Evolutionary conservation across 176 grass and related monocot genomes (phyloP).

Genomic region (Saccharum officinarum): DNA sequence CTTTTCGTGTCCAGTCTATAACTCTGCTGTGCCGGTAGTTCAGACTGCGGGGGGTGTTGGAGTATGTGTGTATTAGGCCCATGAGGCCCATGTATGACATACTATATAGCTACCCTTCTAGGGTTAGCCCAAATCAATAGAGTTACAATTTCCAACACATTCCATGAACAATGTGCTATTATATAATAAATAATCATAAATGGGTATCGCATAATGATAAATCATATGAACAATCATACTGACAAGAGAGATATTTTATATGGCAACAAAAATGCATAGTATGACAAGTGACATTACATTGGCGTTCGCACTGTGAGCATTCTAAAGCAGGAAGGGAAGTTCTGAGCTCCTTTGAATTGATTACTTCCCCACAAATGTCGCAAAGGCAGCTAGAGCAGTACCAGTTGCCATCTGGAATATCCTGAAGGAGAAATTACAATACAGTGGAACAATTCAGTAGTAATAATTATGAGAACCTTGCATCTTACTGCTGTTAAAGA

Average conservation of each 20-base stretch:
- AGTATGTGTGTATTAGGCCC: no score
- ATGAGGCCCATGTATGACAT: no score
- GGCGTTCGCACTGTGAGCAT: constrained; percentile 75
- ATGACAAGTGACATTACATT: constrained; percentile 56
- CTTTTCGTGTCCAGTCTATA: no score
- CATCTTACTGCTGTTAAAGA: constrained; percentile 24
- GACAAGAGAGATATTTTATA: constrained; percentile 10
- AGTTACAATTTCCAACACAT: no score
- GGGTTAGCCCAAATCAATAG: no score
- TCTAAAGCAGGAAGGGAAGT: constrained; percentile 53
- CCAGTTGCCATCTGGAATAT: constrained; percentile 88
- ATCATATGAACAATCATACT: not conserved
- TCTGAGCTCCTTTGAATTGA: constrained; percentile 49
- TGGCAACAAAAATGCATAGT: constrained; percentile 27
- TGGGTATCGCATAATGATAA: constrained; percentile 4
- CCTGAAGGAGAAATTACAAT: constrained; percentile 49
- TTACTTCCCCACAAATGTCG: constrained; percentile 60
- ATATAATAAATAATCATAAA: not conserved
- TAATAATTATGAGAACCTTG: constrained; percentile 23
- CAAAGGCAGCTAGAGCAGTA: constrained; percentile 89
- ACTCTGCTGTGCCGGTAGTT: no score
- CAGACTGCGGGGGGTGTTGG: no score
- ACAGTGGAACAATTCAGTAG: not conserved
- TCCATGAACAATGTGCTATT: constrained; percentile 14
- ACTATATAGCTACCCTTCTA: no score